Evolutionary conservation across 805 yeast species (phyloP), one percentile per base, ranked within the genome.

Genomic region (Candida ponderosae): DNA sequence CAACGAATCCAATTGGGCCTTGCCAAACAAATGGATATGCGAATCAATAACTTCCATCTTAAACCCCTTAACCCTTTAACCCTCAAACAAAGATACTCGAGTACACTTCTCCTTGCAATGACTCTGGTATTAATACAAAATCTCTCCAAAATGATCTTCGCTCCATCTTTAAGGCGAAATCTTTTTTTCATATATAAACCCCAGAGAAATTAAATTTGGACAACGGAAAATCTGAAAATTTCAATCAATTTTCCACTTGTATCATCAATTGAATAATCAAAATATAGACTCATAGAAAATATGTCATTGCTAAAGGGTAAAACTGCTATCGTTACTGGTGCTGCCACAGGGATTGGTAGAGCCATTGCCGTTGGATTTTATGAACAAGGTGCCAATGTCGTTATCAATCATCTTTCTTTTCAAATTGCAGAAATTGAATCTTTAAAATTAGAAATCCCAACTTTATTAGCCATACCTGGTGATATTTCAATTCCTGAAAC

Each of bases 301-400:
- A 42, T 40, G 38, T 30, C 40, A 14, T 29, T 50, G 8, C 57
- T 62, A 14, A 36, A 51, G 33, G 62, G 62, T 5, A 64, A 66
- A 44, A 58, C 57, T 8, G 68, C 62, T 3, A 61, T 61, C 14
- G 54, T 68, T 30, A 68, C 73, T 0, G 73, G 74, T 6, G 73
- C 66, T 13, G 63, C 66, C 33, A 63, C 70, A 10, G 73, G 74
- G 6, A 68, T 68, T 27, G 74, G 73, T 6, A 49, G 63, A 21
- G 69, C 63, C 28, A 62, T 68, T 34, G 74, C 72, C 10, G 31
- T 60, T 11, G 71, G 63, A 16, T 48, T 66, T 53, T 62, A 67
- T 33, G 41, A 53, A 26, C 62, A 65, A 33, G 72, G 73, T 30
- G 72, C 72, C 31, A 59, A 51, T 19, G 60, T 68, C 15, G 58